Evolutionary conservation across 1,284 basidiomycete genomes (phyloP).

Genomic region (Cystobasidium sp.): DNA sequence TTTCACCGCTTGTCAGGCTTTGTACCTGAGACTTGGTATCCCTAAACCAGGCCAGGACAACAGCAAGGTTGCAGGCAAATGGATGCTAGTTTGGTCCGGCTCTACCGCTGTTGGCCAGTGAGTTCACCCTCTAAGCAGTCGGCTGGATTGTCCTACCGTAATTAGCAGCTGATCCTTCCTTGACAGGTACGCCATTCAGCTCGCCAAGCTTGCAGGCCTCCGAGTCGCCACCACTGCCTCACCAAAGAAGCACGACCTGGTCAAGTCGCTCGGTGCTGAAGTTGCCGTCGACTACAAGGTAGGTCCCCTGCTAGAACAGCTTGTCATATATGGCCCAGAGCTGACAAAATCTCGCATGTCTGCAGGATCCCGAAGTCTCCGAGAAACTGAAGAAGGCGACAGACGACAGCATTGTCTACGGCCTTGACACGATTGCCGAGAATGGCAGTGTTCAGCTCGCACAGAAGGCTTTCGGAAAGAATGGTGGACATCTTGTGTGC

Average conservation of each 20-base stretch:
- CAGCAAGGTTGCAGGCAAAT: conserved; percentile 53
- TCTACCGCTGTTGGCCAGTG: conserved; percentile 60
- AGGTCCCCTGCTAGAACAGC: neutral
- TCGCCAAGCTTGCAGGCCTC: conserved; percentile 64
- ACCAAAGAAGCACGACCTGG: conserved; percentile 59
- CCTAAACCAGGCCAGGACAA: conserved; percentile 56
- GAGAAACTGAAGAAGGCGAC: conserved; percentile 44
- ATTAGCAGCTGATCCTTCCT: neutral
- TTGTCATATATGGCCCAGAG: neutral
- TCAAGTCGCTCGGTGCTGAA: conserved; percentile 65
- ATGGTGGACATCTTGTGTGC: conserved; percentile 47
- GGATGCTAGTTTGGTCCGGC: conserved; percentile 60
- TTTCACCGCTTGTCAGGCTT: conserved; percentile 58
- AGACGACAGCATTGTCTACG: conserved; percentile 46
- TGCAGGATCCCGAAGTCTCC: conserved; percentile 47
- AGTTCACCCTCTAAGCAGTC: neutral
- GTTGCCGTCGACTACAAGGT: conserved; percentile 60
- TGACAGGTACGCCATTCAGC: conserved; percentile 61
- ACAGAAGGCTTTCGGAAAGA: conserved; percentile 36
- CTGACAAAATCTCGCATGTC: neutral
- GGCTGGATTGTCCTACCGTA: neutral
- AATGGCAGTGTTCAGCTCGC: conserved; percentile 38
- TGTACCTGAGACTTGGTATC: conserved; percentile 55
- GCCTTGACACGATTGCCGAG: conserved; percentile 50
- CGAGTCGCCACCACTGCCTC: conserved; percentile 65